Conservation (phyloP, 345 rosid genomes). For the Pseudoturritis turrita region DNA sequence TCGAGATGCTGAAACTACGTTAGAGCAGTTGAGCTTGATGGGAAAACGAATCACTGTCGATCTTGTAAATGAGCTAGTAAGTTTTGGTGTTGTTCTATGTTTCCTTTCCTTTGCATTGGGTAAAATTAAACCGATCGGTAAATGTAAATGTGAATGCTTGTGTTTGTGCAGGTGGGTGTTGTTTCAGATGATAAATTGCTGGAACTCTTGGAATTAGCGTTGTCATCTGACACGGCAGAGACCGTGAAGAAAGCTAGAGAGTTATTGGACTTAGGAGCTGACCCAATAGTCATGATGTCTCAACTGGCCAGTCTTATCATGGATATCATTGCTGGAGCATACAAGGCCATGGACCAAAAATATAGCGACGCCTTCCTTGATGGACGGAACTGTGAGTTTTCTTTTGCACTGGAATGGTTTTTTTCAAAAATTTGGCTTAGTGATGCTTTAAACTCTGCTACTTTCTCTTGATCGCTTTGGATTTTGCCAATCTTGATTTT, state of each 20-base stretch:
- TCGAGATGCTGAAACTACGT: constrained; percentile 90
- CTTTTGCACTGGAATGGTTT: not conserved
- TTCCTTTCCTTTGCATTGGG: constrained; percentile 1
- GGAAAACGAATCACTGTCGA: constrained; percentile 77
- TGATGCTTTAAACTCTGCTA: not conserved
- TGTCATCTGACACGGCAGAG: constrained; percentile 92
- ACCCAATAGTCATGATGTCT: constrained; percentile 84
- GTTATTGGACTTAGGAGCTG: constrained; percentile 74
- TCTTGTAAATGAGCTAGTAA: constrained; percentile 90
- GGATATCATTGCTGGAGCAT: constrained; percentile 90
- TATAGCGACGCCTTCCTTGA: constrained; percentile 44
- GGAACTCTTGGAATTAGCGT: constrained; percentile 84
- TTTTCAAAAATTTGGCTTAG: not conserved
- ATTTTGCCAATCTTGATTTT: not conserved
- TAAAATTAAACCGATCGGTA: not conserved
- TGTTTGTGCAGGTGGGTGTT: constrained; percentile 66
- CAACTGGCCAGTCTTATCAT: constrained; percentile 89
- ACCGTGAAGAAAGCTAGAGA: constrained; percentile 89
- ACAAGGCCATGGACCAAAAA: constrained; percentile 45
- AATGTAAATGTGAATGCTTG: constrained; percentile 14
- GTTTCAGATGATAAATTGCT: constrained; percentile 86
- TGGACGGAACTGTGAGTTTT: constrained; percentile 69
- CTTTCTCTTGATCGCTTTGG: not conserved
- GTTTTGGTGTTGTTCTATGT: constrained; percentile 31
- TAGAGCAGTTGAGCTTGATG: constrained; percentile 87